These are phyloP conservation scores for Clarireedia hainanense DNA, from an alignment of 2,329 filamentous ascomycete species.

Conservation along the genomic window DNA sequence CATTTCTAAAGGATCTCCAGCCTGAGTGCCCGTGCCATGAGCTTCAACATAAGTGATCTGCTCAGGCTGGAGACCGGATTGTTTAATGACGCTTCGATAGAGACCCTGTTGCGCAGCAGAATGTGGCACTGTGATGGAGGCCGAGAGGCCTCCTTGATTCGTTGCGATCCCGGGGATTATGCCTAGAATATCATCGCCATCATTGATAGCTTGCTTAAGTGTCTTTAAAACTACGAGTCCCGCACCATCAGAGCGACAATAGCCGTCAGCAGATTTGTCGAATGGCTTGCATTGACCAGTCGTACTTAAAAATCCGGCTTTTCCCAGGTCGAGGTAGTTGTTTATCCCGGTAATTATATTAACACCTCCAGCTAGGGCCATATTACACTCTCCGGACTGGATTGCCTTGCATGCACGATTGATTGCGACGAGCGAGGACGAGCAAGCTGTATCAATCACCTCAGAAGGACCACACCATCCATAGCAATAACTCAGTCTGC, in stretches of 20 bases:
- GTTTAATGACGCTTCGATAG: constrained; percentile 37
- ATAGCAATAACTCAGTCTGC: constrained; percentile 35
- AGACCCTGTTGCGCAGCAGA: constrained; percentile 35
- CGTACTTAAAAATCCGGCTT: constrained; percentile 28
- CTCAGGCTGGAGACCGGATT: constrained; percentile 36
- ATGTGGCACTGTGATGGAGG: constrained; percentile 47
- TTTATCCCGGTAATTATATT: constrained; percentile 26
- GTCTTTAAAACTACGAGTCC: constrained; percentile 51
- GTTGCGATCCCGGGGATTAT: constrained; percentile 38
- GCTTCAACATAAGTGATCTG: constrained; percentile 19
- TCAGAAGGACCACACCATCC: constrained; percentile 31
- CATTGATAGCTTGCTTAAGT: constrained; percentile 46
- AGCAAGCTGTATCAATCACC: constrained; percentile 35
- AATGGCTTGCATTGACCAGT: constrained; percentile 33
- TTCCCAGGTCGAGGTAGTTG: constrained; percentile 34
- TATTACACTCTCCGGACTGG: constrained; percentile 8
- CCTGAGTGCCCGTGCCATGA: constrained; percentile 18
- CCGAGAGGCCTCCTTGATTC: constrained; percentile 41
- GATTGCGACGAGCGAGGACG: constrained; percentile 30
- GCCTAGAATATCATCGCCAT: constrained; percentile 49
- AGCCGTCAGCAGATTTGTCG: constrained; percentile 16
- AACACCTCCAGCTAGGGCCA: constrained; percentile 5
- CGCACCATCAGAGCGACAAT: constrained; percentile 41
- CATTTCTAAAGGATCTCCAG: constrained; percentile 17
- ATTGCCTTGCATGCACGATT: constrained; percentile 25